Base-by-base conservation (phyloP, 2,329 filamentous ascomycete genomes). In the Taxawa tesnikishii region DNA sequence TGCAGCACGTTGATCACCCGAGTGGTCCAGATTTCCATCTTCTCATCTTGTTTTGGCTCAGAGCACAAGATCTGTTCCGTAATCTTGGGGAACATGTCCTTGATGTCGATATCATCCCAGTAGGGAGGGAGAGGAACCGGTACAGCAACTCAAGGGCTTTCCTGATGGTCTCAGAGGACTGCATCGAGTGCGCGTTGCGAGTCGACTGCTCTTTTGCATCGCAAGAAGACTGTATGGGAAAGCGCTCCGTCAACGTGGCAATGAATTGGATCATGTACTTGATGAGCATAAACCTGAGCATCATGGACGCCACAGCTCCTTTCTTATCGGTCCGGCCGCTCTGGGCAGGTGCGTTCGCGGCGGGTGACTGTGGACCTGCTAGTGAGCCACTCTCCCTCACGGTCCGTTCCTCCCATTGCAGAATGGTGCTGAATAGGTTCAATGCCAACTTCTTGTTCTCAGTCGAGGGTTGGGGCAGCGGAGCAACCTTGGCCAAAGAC, bases 241-340 rank as follows among this genome's bases (percentile, higher is more conserved):
- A 94, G 19, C 87, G 75, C 55, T 96, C 90, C 12, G 81, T 79
- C 14, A 94, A 67, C 31, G 84, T 81, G 2, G 85, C 87, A 44
- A 96, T 94, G 56, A 96, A 96, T 38, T 90, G 83, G 17, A 96
- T 82, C 18, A 98, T 70, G 49, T 96, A 98, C 56, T 94, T 94
- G 29, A 94, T 71, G 63, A 98, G 79, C 54, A 84, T 79, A 26
- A 77, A 70, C 13, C 87, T 74, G 33, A 81, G 74, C 1, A 70
- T 54, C 1, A 69, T 53, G 12, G 44, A 49, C 10, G 60, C 61
- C 28, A 37, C 32, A 15, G 40, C 38, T 3, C 50, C 49, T 12
- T 42, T 47, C 25, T 43, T 47, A 42, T 53, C 53, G 11, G 35
- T 37, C n/a, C 38, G 37, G 13, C 15, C 26, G 15, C 36, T 19